Base-by-base conservation (phyloP, 2,329 filamentous ascomycete genomes). In the Microdochium trichocladiopsis region DNA sequence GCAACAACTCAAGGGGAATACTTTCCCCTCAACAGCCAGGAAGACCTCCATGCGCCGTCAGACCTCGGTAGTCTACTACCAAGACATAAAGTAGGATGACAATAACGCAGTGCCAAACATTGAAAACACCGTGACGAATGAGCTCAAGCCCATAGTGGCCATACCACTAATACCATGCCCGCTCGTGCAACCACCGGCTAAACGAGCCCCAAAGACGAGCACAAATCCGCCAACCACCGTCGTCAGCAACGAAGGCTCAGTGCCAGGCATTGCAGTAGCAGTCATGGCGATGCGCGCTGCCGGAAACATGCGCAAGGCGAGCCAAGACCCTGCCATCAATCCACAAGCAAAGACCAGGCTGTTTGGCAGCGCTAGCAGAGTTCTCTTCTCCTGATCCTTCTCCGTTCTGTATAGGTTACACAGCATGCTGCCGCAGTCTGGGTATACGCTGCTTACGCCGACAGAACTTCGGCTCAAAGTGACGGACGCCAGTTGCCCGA, bases 141-240 rank as follows among this genome's bases (percentile, higher is more conserved):
- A 74, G 16, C 69, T 64, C 9, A 70, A 58, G 6, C 64, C 66
- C 37, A 76, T 60, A 23, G 66, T 65, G 24, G 65, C 62, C 63
- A 75, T 69, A 1, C 73, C 72, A 53, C 66, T 71, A 49, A 76
- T 71, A 1, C 73, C 73, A 63, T 76, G 73, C 2, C 73, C 72
- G 50, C 68, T 72, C 16, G 72, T 74, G 56, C 73, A 76, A 2
- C 73, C 72, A n/a, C 69, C 70, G 1, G 70, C 72, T 28, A 74
- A 36, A 24, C 72, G 65, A 2, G 68, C 63, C 3, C 73, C 73
- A 47, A 74, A 63, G 1, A 69, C 65, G 63, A 74, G 65, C 2
- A 63, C 48, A 9, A 45, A 45, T 3, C 41, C 36, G 36, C 36
- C 36, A 14, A 16, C 36, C n/a, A 41, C n/a, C 11, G n/a, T 41